Evolutionary conservation across 495 filamentous ascomycete genomes (phyloP), one percentile per base, ranked within the genome.

Genomic region (Oidiodendron maius): DNA sequence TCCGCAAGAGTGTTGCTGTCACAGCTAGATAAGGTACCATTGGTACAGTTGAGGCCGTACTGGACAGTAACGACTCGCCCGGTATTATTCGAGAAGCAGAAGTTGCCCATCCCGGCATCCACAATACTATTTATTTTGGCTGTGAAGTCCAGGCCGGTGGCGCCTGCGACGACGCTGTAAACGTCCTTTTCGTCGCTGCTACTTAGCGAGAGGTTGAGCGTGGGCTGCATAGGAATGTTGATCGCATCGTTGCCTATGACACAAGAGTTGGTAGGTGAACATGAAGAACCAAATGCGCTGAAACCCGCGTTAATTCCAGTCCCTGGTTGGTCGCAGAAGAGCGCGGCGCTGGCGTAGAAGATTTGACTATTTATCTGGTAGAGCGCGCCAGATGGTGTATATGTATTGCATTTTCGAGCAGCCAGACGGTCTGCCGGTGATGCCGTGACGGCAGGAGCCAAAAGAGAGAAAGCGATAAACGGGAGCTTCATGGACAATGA

Each of bases 31-130:
- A 40, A 40, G 6, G 36, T 40, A 40, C 36, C 36, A 40, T 40
- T 40, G 15, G 36, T 40, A 40, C 36, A 40, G 36, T 40, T 40
- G 36, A 40, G 36, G 8, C 36, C 36, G 36, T 40, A 40, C 36
- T 40, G 36, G 36, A 40, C 36, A 16, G 15, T 8, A 40, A 40
- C 36, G 36, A 40, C 36, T 16, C 15, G 6, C 6, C 8, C 36
- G 15, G 15, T 16, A 8, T 16, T 16, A 9, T 8, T 40, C 6
- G 36, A 8, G 5, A 40, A 40, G 36, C 36, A 40, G 15, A 40
- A 6, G 36, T 6, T 5, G 15, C 8, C 15, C 6, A 8, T 16
- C 15, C 36, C 36, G 15, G 36, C 36, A 40, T 40, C 36, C 15
- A 40, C 36, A 16, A 17, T 40, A 40, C 36, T 40, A 16, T 40